phyloP scores from a whole-genome alignment of 78 protist genomes.

The Dictyostelium purpureum region DNA sequence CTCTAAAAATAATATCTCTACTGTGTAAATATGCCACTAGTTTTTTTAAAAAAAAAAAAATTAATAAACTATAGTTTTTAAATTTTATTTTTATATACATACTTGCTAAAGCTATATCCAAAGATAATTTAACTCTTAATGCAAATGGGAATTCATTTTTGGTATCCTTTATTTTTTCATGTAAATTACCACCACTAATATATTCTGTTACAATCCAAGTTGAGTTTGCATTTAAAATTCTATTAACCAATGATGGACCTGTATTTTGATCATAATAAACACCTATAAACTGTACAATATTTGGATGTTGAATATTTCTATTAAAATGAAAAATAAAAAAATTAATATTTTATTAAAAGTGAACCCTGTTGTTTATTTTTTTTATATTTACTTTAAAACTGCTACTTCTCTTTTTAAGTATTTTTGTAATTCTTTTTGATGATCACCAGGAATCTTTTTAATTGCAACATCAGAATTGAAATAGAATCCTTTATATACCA shows the following conservation, averaged over 20 bases:
- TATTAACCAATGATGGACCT: background rate
- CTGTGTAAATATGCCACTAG: constrained; percentile 74
- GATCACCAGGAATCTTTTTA: constrained; percentile 40
- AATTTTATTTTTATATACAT: background rate
- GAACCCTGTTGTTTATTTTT: background rate
- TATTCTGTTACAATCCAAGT: constrained; percentile 77
- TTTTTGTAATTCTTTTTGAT: constrained; percentile 47
- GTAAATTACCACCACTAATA: constrained; percentile 54
- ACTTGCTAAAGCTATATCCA: constrained; percentile 74
- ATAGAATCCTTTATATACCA: constrained; percentile 46
- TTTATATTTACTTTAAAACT: constrained; percentile 53
- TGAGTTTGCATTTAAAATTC: constrained; percentile 14
- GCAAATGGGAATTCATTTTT: constrained; percentile 3
- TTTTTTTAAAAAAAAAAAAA: background rate
- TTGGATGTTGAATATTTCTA: constrained; percentile 79
- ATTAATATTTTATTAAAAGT: no score
- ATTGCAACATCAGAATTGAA: constrained; percentile 57
- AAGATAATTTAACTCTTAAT: constrained; percentile 32
- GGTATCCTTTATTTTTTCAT: constrained; percentile 17
- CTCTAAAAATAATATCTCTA: constrained; percentile 68
- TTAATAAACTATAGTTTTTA: background rate
- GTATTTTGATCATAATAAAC: constrained; percentile 44
- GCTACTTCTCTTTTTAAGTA: constrained; percentile 74
- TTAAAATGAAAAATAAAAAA: background rate
- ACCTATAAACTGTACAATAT: constrained; percentile 72